Conservation (phyloP, 345 rosid genomes). For the Aethionema arabicum region DNA sequence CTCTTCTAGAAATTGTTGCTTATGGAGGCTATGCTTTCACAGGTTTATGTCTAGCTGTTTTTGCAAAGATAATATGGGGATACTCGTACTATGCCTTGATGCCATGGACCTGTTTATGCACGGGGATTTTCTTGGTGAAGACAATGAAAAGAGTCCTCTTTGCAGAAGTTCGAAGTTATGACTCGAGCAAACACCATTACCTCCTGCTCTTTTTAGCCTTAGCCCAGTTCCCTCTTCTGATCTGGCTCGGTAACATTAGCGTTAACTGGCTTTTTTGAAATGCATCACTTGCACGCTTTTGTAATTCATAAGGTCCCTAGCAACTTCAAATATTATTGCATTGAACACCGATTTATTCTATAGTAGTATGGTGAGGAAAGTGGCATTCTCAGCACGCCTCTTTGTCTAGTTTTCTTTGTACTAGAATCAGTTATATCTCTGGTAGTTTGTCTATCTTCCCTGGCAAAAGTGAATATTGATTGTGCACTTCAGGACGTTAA, state of each 20-base stretch:
- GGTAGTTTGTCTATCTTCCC: too few relatives aligned
- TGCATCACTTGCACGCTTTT: too few relatives aligned
- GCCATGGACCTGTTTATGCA: conserved; percentile 39
- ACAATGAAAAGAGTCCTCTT: conserved; percentile 61
- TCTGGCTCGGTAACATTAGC: conserved; percentile 91
- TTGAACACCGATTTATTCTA: too few relatives aligned
- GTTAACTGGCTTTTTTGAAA: conserved; percentile 72
- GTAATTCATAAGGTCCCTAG: too few relatives aligned
- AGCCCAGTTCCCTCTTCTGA: conserved; percentile 81
- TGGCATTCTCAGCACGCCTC: too few relatives aligned
- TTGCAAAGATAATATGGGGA: background rate
- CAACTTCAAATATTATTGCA: too few relatives aligned
- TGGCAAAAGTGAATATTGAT: too few relatives aligned
- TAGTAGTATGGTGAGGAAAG: too few relatives aligned
- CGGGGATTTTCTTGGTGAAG: background rate
- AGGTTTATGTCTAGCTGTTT: background rate
- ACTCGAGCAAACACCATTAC: conserved; percentile 84
- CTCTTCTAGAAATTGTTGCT: conserved; percentile 12
- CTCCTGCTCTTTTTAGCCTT: conserved; percentile 79
- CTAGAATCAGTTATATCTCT: too few relatives aligned
- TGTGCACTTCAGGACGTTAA: too few relatives aligned
- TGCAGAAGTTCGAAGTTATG: conserved; percentile 82
- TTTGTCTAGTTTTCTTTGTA: too few relatives aligned
- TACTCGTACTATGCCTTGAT: background rate
- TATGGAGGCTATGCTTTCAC: background rate